These are phyloP conservation scores for Fusarium burgessii DNA, from an alignment of 2,329 filamentous ascomycete genomes.

Conservation along the genomic window DNA sequence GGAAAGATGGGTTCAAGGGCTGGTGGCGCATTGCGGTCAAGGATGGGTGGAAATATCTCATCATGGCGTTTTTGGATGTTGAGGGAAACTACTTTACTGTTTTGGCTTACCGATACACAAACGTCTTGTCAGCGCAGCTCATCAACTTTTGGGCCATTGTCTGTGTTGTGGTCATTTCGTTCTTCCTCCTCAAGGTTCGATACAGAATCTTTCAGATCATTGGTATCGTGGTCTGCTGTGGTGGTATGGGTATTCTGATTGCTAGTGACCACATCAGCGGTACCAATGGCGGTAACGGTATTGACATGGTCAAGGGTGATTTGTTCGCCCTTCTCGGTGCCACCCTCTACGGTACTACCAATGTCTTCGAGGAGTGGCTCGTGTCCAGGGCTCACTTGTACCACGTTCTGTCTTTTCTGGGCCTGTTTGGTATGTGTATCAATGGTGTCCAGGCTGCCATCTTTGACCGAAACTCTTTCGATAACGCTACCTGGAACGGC, in stretches of 20 bases:
- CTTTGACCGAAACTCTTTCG: constrained; percentile 84
- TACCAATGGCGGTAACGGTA: constrained; percentile 73
- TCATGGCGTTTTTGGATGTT: constrained; percentile 93
- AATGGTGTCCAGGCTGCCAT: constrained; percentile 92
- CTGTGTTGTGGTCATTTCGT: constrained; percentile 87
- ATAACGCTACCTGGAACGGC: constrained; percentile 71
- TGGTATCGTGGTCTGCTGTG: constrained; percentile 91
- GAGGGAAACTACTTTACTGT: constrained; percentile 99
- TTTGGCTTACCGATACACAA: constrained; percentile 91
- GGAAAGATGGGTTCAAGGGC: constrained; percentile 79
- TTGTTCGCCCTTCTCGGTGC: constrained; percentile 91
- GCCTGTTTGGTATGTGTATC: constrained; percentile 88
- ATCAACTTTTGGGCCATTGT: constrained; percentile 99
- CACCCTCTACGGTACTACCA: constrained; percentile 89
- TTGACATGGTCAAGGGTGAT: constrained; percentile 88
- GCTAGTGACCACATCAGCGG: constrained; percentile 88
- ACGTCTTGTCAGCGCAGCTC: constrained; percentile 90
- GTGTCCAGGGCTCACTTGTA: constrained; percentile 88
- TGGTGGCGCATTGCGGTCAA: constrained; percentile 73
- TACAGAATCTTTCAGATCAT: constrained; percentile 88
- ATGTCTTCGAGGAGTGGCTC: constrained; percentile 94
- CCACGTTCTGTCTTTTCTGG: constrained; percentile 92
- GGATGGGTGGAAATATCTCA: constrained; percentile 93
- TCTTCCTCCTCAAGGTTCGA: constrained; percentile 84
- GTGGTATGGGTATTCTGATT: constrained; percentile 88